Evolutionary conservation across 805 yeast genomes (phyloP), one percentile per base, ranked within the genome.

Genomic region (Lipomyces sp.): DNA sequence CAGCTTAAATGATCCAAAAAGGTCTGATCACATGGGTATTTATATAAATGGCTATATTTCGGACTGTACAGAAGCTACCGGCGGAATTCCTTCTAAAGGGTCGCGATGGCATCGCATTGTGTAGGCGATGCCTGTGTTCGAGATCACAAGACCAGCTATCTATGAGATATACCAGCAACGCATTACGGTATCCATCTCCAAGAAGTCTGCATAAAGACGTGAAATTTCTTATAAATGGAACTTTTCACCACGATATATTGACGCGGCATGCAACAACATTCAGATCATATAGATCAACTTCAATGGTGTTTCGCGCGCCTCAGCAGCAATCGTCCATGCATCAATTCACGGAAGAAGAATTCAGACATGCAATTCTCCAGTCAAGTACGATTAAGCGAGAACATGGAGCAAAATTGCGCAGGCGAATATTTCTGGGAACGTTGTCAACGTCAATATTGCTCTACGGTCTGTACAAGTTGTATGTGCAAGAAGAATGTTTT

Each of bases 381-480:
- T 58, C 69, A 4, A 39, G 53, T 29, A 30, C 58, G 6, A 30
- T 64, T 15, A 48, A 59, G 13, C 30, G 57, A 18, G 48, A 42
- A 42, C 48, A 42, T 42, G 48, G 48, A 42, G 48, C 48, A 15
- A 42, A 42, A 42, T 42, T 42, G 18, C 48, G 48, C 15, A 42
- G 48, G 29, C 48, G 48, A 42, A 15, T 42, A 42, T 42, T 42
- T 42, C 48, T 42, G 48, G 48, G 48, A 15, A 11, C 48, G 24
- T 15, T 62, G 18, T 18, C 53, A 1, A 6, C 58, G 13, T 55
- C 60, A 8, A 33, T 64, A 4, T 7, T 81, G 75, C 59, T 86
- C 6, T 66, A 67, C 33, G 60, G 67, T 10, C 57, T 45, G 1
- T 67, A 69, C 56, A 55, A 53, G 55, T 34, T 69, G 30, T 57